These are phyloP conservation scores for Kazachstania africana DNA, from an alignment of 805 yeast species.

Conservation along the genomic window DNA sequence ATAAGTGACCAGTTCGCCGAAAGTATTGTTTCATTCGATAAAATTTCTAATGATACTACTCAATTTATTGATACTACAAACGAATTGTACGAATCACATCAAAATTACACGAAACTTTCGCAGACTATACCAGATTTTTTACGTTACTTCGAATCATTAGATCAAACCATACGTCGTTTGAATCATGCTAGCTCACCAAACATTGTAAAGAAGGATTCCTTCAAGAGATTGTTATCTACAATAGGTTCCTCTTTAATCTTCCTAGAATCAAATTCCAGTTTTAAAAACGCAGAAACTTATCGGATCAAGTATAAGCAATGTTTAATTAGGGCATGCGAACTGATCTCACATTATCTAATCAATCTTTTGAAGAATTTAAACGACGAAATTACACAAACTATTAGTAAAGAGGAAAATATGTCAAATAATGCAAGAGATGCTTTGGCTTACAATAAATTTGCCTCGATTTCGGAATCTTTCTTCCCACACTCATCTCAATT, in stretches of 20 bases:
- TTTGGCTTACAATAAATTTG: constrained; percentile 54
- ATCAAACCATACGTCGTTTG: constrained; percentile 53
- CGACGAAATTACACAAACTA: constrained; percentile 20
- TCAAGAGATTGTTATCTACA: constrained; percentile 39
- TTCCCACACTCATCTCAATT: constrained; percentile 29
- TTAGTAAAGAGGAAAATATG: constrained; percentile 16
- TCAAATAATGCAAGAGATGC: constrained; percentile 40
- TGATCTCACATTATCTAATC: constrained; percentile 56
- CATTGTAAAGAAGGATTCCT: constrained; percentile 48
- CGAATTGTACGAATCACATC: constrained; percentile 33
- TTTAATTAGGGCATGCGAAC: constrained; percentile 65
- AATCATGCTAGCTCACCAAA: constrained; percentile 56
- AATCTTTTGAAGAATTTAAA: constrained; percentile 27
- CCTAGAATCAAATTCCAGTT: constrained; percentile 41
- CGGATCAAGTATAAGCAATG: constrained; percentile 70
- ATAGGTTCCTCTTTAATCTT: constrained; percentile 61
- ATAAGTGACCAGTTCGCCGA: constrained; percentile 18
- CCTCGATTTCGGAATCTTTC: constrained; percentile 31
- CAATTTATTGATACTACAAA: constrained; percentile 37
- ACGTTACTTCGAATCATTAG: constrained; percentile 56
- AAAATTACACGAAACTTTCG: constrained; percentile 39
- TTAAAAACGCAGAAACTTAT: constrained; percentile 60
- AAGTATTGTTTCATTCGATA: constrained; percentile 25
- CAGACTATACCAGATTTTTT: constrained; percentile 50
- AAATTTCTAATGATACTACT: constrained; percentile 21